Percentiles rank a stretch among this genome's conserved stretches.
Conservation (phyloP, 2,329 filamentous ascomycete species). For the Cryphonectria radicalis region DNA sequence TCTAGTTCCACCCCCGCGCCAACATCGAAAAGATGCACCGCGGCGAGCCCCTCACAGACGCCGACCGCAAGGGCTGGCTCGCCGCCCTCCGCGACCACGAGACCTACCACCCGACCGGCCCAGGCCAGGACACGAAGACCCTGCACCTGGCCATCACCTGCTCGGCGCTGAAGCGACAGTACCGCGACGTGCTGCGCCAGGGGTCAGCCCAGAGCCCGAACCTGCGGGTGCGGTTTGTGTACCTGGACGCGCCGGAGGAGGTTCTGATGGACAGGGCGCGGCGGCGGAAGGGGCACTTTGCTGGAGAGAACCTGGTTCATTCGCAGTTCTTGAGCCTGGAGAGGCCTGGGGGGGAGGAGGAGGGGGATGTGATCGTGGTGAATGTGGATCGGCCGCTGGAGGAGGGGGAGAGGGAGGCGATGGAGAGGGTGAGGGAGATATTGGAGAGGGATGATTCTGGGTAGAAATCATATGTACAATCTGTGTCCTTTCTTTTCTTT, state of each 20-base stretch:
- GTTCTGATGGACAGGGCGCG: slow-evolving; percentile 65
- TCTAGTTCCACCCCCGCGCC: slow-evolving; percentile 61
- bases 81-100: slow-evolving; percentile 59
- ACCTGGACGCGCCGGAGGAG: slow-evolving; percentile 67
- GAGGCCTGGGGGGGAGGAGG: slow-evolving; percentile 52
- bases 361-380: slow-evolving; percentile 57
- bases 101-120: slow-evolving; percentile 42
- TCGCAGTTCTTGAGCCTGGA: slow-evolving; percentile 73
- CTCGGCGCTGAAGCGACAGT: slow-evolving; percentile 78
- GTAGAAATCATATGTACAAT: background rate
- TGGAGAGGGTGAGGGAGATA: slow-evolving; percentile 34
- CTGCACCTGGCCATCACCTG: slow-evolving; percentile 74
- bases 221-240: slow-evolving; percentile 71
- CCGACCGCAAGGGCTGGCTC: slow-evolving; percentile 80
- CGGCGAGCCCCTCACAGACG: slow-evolving; percentile 71
- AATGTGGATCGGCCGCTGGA: slow-evolving; percentile 50
- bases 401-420: slow-evolving; percentile 51
- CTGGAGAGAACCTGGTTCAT: slow-evolving; percentile 74
- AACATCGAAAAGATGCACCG: slow-evolving; percentile 75
- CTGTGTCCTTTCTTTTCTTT: background rate
- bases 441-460: background rate
- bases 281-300: slow-evolving; percentile 70
- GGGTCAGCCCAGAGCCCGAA: slow-evolving; percentile 59
- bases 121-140: slow-evolving; percentile 37
- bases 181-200: slow-evolving; percentile 69